Conservation (phyloP, 345 rosid genomes). For the Excoecaria cochinchinensis region DNA sequence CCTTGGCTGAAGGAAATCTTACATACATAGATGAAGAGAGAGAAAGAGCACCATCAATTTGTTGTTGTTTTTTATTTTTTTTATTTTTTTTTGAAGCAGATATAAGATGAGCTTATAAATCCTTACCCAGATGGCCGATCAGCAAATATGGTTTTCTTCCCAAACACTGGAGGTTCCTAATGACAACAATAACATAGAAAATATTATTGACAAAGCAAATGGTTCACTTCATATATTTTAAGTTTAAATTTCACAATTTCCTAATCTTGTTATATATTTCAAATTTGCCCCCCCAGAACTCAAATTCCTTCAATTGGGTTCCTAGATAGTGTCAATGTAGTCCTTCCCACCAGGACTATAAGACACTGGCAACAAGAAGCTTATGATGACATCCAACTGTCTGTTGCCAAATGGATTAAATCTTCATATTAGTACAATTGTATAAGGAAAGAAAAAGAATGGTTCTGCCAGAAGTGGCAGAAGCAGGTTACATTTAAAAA, state of each 20-base stretch:
- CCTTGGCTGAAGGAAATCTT: not conserved
- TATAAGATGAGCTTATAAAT: conserved; percentile 7
- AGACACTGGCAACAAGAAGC: not conserved
- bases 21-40: too few species aligned
- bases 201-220: conserved; percentile 11
- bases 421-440: not conserved
- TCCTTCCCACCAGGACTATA: not conserved
- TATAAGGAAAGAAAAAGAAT: not conserved
- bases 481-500: too few species aligned
- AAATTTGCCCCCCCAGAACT: not conserved
- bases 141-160: conserved; percentile 72
- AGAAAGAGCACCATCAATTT: not conserved
- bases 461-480: too few species aligned
- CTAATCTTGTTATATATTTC: not conserved
- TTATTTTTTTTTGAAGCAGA: too few species aligned
- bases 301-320: not conserved
- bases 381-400: not conserved
- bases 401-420: too few species aligned
- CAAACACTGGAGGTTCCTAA: conserved; percentile 91
- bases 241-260: not conserved
- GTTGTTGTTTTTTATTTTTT: too few species aligned
- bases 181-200: conserved; percentile 32
- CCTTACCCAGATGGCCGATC: conserved; percentile 62
- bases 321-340: not conserved
- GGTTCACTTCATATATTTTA: not conserved